phyloP scores from a whole-genome alignment of 345 rosid species.

The Crucihimalaya himalaica region DNA sequence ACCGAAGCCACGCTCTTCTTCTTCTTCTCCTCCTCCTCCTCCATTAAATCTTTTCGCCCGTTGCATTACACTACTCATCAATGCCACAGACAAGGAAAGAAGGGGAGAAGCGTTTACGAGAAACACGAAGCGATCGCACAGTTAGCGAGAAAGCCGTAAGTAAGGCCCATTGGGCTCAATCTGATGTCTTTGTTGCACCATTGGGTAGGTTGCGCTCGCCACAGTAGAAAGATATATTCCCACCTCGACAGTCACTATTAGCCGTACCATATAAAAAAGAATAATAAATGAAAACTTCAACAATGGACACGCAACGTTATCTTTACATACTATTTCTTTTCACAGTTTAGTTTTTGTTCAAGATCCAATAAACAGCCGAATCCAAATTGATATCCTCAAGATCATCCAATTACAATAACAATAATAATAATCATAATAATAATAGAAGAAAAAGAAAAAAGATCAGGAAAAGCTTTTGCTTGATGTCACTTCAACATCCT shows the following conservation, averaged over 20 bases:
- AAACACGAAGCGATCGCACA: conserved; percentile 10
- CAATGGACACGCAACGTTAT: conserved; percentile 29
- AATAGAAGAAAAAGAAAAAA: background rate
- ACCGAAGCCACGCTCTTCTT: conserved; percentile 23
- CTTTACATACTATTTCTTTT: conserved; percentile 19
- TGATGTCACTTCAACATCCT: conserved; percentile 27
- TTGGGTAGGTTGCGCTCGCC: too few species aligned
- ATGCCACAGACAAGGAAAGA: background rate
- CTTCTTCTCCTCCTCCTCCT: conserved; percentile 22
- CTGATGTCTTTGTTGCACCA: background rate
- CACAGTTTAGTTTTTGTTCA: conserved; percentile 15
- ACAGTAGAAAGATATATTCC: too few species aligned
- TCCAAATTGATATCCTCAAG: conserved; percentile 32
- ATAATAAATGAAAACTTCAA: background rate
- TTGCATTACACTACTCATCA: background rate
- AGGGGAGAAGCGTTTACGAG: background rate
- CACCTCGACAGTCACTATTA: too few species aligned
- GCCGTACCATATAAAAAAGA: too few species aligned
- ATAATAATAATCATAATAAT: background rate
- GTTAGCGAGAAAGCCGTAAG: background rate
- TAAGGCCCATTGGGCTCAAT: conserved; percentile 19
- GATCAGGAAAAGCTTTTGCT: conserved; percentile 24
- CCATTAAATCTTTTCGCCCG: background rate
- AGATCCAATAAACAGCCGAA: conserved; percentile 20
- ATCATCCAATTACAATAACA: conserved; percentile 32